Percentiles rank a stretch among this genome's conserved stretches.
phyloP scores from a whole-genome alignment of 768 basidiomycete genomes.

The Punctularia strigosozonata region DNA sequence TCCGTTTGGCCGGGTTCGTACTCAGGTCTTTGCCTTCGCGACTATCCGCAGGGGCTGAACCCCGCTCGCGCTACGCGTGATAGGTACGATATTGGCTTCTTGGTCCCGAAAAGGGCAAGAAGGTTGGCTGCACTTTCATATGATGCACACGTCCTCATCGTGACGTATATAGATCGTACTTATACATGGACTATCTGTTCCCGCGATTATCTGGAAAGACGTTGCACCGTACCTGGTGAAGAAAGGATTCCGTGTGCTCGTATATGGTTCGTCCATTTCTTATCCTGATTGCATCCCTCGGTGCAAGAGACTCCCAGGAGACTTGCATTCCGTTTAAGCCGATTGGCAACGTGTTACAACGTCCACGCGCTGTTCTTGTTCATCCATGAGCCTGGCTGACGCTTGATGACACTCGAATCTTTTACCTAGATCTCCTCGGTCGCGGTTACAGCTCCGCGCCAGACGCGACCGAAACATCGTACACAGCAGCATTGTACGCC shows the following conservation, averaged over 20 bases:
- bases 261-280: slow-evolving; percentile 43
- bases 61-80: not conserved
- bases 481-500: slow-evolving; percentile 53
- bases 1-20: slow-evolving; percentile 51
- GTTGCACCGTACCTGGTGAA: slow-evolving; percentile 53
- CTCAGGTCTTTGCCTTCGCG: not conserved
- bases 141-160: not conserved
- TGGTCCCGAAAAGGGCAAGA: slow-evolving; percentile 56
- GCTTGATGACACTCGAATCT: not conserved
- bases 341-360: not conserved
- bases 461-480: slow-evolving; percentile 47
- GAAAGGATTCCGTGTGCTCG: slow-evolving; percentile 58
- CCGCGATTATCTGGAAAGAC: slow-evolving; percentile 68
- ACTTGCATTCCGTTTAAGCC: too few species aligned
- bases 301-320: too few species aligned
- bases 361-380: not conserved
- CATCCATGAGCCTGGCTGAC: not conserved
- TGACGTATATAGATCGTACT: slow-evolving; percentile 43
- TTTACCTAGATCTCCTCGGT: slow-evolving; percentile 56
- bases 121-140: slow-evolving; percentile 28
- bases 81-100: slow-evolving; percentile 70
- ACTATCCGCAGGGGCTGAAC: not conserved
- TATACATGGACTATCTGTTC: slow-evolving; percentile 70
- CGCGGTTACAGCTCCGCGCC: slow-evolving; percentile 80
- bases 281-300: too few species aligned